Evolutionary conservation across 306 rosid genomes (phyloP).

Genomic region (Senna siamea): DNA sequence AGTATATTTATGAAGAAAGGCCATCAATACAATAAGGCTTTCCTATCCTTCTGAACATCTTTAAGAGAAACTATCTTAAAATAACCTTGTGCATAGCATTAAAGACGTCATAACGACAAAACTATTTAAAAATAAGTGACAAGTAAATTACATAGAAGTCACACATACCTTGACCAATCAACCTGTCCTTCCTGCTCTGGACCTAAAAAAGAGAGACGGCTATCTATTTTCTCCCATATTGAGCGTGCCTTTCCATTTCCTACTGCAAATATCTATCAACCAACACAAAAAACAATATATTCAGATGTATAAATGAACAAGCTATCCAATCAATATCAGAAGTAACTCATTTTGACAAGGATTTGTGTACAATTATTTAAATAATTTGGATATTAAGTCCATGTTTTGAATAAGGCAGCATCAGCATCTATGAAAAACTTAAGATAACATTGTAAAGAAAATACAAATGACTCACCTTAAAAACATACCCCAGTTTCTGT

Average conservation of each 20-base stretch:
- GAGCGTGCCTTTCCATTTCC: constrained; percentile 66
- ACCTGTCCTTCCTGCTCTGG: constrained; percentile 55
- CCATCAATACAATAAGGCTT: not conserved
- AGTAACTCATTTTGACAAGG: constrained; percentile 34
- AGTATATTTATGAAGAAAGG: not conserved
- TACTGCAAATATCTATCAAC: constrained; percentile 78
- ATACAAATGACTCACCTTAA: constrained; percentile 64
- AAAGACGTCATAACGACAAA: not conserved
- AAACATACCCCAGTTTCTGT: constrained; percentile 78
- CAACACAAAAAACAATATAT: constrained; percentile 33
- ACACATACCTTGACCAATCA: constrained; percentile 91
- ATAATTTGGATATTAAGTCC: constrained; percentile 18
- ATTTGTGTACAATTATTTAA: not conserved
- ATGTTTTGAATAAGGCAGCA: constrained; percentile 9
- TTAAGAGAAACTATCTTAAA: not conserved
- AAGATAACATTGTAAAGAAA: constrained; percentile 34
- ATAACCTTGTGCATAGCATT: not conserved
- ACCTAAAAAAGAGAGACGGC: constrained; percentile 58
- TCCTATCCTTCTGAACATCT: not conserved
- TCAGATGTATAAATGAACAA: constrained; percentile 28
- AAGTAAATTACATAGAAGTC: constrained; percentile 29
- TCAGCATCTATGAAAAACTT: constrained; percentile 15
- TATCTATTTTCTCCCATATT: constrained; percentile 78
- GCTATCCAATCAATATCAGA: constrained; percentile 23
- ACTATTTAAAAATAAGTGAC: not conserved